Evolutionary conservation across 192 early-diverging fungal genomes (phyloP).

Genomic region (Endogone sp.): DNA sequence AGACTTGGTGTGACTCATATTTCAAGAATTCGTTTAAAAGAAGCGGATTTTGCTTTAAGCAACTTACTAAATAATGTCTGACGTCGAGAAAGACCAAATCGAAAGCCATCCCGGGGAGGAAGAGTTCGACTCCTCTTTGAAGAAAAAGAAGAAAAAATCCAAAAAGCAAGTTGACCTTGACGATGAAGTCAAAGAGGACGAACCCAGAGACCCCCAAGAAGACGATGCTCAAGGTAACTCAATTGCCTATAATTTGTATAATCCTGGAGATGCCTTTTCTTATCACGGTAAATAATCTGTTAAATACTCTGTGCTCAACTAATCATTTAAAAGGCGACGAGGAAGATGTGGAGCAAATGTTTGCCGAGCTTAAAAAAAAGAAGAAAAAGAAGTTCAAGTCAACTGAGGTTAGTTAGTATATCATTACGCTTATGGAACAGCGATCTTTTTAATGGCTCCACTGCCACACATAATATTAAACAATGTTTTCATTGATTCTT

Average conservation of each 20-base stretch:
- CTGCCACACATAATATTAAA: too few species aligned
- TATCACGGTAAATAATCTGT: background rate
- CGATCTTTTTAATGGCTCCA: too few species aligned
- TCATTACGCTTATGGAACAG: too few species aligned
- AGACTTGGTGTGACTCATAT: too few species aligned
- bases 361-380: conserved; percentile 86
- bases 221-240: conserved; percentile 6
- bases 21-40: too few species aligned
- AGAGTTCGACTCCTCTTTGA: conserved; percentile 38
- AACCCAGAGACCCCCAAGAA: conserved; percentile 5
- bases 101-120: conserved; percentile 32
- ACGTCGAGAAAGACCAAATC: conserved; percentile 33
- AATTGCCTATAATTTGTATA: too few species aligned
- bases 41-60: too few species aligned
- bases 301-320: background rate
- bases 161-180: conserved; percentile 53
- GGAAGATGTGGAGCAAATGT: conserved; percentile 60
- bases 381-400: conserved; percentile 71
- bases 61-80: conserved; percentile 30
- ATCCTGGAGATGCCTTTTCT: conserved; percentile 1
- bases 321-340: conserved; percentile 24
- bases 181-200: conserved; percentile 26
- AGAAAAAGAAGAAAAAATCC: conserved; percentile 70
- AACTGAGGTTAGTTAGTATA: conserved; percentile 14
- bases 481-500: too few species aligned